phyloP scores from a whole-genome alignment of 441 rosid genomes.

The Rhodomyrtus psidioides region DNA sequence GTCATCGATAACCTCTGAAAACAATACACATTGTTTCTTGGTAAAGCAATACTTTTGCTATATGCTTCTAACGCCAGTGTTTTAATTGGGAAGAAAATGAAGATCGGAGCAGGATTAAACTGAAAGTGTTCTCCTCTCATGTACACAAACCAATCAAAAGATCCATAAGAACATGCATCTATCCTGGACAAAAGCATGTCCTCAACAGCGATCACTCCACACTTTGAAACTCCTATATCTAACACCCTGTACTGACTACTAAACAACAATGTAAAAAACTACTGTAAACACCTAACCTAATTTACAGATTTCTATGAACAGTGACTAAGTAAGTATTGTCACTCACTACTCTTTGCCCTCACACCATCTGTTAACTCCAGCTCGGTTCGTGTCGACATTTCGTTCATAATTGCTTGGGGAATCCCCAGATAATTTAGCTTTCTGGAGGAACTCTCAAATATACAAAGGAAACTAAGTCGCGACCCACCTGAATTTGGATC shows the following conservation, averaged over 20 bases:
- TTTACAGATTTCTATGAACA: neutral
- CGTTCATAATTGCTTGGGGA: neutral
- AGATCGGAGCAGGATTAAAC: neutral
- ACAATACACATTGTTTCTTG: neutral
- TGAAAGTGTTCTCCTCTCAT: neutral
- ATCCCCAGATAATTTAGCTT: neutral
- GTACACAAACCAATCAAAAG: constrained; percentile 30
- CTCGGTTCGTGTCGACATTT: constrained; percentile 1
- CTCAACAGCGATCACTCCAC: constrained; percentile 21
- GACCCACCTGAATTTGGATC: constrained; percentile 14
- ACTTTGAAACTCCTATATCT: constrained; percentile 30
- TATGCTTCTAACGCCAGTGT: neutral
- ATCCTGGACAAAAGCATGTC: constrained; percentile 10
- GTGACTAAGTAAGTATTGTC: constrained; percentile 14
- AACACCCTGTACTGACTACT: constrained; percentile 13
- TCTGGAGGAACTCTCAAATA: constrained; percentile 16
- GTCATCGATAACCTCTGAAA: neutral
- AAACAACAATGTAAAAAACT: constrained; percentile 17
- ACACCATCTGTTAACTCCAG: constrained; percentile 1
- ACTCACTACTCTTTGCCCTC: neutral
- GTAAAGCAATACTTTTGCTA: neutral
- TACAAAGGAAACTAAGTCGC: constrained; percentile 17
- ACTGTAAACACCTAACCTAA: neutral
- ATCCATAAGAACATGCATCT: constrained; percentile 58
- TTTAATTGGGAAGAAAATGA: neutral